Percentiles rank a stretch among this genome's conserved stretches.
These are phyloP conservation scores for Ganoderma leucocontextum DNA, from an alignment of 1,284 basidiomycete genomes.

Conservation along the genomic window DNA sequence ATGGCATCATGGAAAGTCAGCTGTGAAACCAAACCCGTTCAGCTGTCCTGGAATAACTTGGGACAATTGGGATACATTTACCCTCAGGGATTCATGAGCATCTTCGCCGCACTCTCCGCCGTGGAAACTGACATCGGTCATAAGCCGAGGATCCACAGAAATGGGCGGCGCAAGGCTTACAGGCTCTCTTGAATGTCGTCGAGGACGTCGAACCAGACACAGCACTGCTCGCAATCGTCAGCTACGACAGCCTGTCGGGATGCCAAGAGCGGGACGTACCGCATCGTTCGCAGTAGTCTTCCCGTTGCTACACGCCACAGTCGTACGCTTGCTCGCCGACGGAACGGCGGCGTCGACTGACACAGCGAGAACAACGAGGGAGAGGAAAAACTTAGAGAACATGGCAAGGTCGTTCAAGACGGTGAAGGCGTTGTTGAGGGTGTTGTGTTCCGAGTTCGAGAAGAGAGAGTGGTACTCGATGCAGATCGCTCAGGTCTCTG, in stretches of 20 bases:
- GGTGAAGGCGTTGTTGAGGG: not conserved
- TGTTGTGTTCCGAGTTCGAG: not conserved
- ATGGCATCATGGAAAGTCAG: constrained; percentile 39
- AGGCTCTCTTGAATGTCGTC: constrained; percentile 36
- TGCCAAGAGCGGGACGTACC: constrained; percentile 6
- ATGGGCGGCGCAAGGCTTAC: constrained; percentile 17
- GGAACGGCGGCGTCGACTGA: constrained; percentile 13
- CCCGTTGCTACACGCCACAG: constrained; percentile 17
- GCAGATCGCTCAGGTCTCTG: not conserved
- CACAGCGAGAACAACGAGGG: constrained; percentile 16
- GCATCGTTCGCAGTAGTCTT: constrained; percentile 17
- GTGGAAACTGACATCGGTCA: constrained; percentile 31
- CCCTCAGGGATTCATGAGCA: constrained; percentile 14
- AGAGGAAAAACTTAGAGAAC: constrained; percentile 20
- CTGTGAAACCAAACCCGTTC: constrained; percentile 12
- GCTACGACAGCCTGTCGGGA: not conserved
- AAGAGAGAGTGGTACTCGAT: not conserved
- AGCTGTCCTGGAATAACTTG: not conserved
- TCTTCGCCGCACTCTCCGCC: constrained; percentile 33
- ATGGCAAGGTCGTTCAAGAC: constrained; percentile 10
- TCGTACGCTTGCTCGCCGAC: constrained; percentile 9
- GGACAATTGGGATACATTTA: not conserved
- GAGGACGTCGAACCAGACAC: constrained; percentile 37
- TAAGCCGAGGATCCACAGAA: not conserved
- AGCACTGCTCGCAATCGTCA: constrained; percentile 30